A percentile compares a stretch with the other conserved stretches of the same genome.
Evolutionary conservation across 306 rosid genomes (phyloP).

Genomic region (Cotoneaster glaucophyllus): DNA sequence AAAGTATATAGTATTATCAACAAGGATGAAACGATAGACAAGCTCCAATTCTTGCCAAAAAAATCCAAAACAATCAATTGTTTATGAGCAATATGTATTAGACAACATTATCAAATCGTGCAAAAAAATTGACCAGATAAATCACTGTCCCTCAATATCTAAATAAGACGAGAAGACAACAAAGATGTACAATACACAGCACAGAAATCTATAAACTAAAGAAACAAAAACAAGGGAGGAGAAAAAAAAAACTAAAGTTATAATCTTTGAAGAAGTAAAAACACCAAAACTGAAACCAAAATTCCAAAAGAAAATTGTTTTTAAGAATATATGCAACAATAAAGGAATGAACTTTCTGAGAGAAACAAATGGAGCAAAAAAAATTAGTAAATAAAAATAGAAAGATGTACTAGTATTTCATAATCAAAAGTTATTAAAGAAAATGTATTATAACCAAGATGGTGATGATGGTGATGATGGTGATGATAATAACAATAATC

Average conservation of each 20-base stretch:
- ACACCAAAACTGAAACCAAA: not conserved
- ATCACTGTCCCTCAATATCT: not conserved
- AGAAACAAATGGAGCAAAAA: not conserved
- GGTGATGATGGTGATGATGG: not conserved
- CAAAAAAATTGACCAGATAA: conserved; percentile 2
- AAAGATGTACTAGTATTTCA: not conserved
- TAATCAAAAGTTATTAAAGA: not conserved
- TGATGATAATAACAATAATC: not conserved
- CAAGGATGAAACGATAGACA: not conserved
- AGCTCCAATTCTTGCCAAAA: not conserved
- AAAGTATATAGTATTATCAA: not conserved
- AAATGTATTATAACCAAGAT: not conserved
- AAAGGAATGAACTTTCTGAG: not conserved
- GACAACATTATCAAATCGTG: not conserved
- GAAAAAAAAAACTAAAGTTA: not conserved
- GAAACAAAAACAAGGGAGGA: not conserved
- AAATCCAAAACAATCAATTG: not conserved
- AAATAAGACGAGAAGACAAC: not conserved
- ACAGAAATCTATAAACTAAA: not conserved
- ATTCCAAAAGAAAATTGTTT: not conserved
- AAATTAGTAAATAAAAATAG: not conserved
- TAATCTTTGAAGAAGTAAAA: not conserved
- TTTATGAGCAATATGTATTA: not conserved
- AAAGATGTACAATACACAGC: not conserved
- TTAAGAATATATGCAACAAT: not conserved